Evolutionary conservation across 768 basidiomycete genomes (phyloP), one percentile per base, ranked within the genome.

Genomic region (Hebeloma cylindrosporum): DNA sequence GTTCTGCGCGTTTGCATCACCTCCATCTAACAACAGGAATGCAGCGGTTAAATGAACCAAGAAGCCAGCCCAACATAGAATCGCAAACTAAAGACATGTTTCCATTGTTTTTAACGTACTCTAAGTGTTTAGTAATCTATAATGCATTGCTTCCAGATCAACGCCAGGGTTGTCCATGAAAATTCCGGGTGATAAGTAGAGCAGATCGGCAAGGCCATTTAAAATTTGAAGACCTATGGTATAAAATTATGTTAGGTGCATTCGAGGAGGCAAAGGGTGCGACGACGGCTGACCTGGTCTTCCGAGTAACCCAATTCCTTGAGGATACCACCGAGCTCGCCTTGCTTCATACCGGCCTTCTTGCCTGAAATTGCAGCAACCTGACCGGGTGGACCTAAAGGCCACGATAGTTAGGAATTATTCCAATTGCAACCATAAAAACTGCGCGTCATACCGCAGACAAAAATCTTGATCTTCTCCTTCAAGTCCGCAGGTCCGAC

Each of bases 341-440:
- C 94, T 65, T 96, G 93, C 66, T 88, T 82, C 72, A 77, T 80
- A 11, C 91, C 90, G 3, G 80, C 84, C 71, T 98, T 98, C 64
- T 86, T 81, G 13, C 96, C 96, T 40, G 89, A 82, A 47, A 98
- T 54, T 2, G 91, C 79, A n/a, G 75, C 75, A n/a, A 97, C 87
- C 64, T 96, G 93, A 4, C 78, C 79, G 9, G 93, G 95, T 9
- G 91, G 91, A 5, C 90, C 86, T 83, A 45, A 7, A 36, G 3
- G 29, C 5, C 10, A 29, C 18, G 21, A 30, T 31, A 39, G 37
- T 14, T 33, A 30, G 32, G 13, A 23, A 1, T 8, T 40, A 33
- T 39, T 25, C 14, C 8, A 25, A n/a, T 18, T 29, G 17, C 13
- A 50, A 51, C 10, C 17, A 48, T 18, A 39, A 31, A 39, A 9